Evolutionary conservation across 345 rosid genomes (phyloP), one percentile per base, ranked within the genome.

Genomic region (Alliaria petiolata): DNA sequence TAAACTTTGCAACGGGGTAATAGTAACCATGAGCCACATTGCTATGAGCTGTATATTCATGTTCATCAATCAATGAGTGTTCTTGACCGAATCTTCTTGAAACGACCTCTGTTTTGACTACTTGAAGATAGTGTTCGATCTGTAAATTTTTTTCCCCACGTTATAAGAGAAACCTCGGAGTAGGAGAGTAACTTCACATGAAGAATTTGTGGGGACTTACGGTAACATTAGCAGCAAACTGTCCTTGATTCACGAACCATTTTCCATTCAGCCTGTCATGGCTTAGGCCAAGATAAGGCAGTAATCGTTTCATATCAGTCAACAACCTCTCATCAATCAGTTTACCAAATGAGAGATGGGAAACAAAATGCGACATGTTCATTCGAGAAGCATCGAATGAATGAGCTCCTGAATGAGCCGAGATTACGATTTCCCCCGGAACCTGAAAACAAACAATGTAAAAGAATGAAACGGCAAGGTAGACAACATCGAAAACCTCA

Each of bases 1-100:
- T 98, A 76, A 95, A 92, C 65, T 90, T 92, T 30, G 87, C 86
- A 8, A 76, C 90, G 1, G 99, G 99, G 58, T 81, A 74, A 78
- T 90, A 52, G 31, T 81, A 31, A 69, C 79, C 87, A 68, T 88
- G 87, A 38, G 81, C 86, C 76, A 90, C 69, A 39, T 85, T 95
- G 76, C 99, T 95, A 76, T 92, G 97, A 4, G 97, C 97, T 1
- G 98, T 95, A 81, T 89, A 95, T 79, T 92, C 98, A 1, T 92
- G 86, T 79, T 91, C 95, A 73, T 88, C 89, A 0, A 90, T 49
- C 70, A 91, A 53, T 57, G 82, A 73, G 39, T 80, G 81, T 15
- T 82, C 86, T 35, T 46, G 54, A 5, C 79, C 82, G 38, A 39
- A 60, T 70, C 82, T 80, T 76, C 77, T 75, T 13, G 84, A 83